Conservation (phyloP, 78 protist species). For the Ministeria vibrans region DNA sequence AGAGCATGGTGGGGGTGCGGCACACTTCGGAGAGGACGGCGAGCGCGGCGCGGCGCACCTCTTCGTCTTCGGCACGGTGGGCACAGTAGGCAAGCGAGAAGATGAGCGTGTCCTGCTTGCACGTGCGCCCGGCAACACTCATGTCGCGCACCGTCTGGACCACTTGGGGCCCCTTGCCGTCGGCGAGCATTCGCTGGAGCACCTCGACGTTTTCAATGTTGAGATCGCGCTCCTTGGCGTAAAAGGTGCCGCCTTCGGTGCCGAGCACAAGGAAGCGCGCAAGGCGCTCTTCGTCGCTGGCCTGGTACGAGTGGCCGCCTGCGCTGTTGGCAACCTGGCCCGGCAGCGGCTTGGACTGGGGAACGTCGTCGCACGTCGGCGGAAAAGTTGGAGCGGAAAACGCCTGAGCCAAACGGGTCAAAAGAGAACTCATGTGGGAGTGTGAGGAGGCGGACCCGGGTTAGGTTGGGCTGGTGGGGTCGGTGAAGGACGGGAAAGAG, state of each 20-base stretch:
- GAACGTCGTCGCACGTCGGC: too few relatives aligned
- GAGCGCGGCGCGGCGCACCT: neutral
- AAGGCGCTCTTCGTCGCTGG: neutral
- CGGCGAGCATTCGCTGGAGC: neutral
- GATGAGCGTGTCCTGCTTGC: constrained; percentile 2
- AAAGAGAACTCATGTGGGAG: too few relatives aligned
- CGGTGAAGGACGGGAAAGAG: too few relatives aligned
- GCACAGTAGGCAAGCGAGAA: constrained; percentile 12
- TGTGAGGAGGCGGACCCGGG: too few relatives aligned
- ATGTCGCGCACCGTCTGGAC: neutral
- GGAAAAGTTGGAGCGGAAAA: too few relatives aligned
- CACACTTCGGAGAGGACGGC: constrained; percentile 1
- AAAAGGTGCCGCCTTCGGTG: constrained; percentile 9
- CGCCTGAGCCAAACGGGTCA: too few relatives aligned
- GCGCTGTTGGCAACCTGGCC: constrained; percentile 1
- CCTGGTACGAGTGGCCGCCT: neutral
- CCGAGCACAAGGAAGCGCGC: constrained; percentile 24
- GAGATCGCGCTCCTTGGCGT: neutral
- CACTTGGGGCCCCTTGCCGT: constrained; percentile 5
- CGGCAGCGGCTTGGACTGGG: neutral
- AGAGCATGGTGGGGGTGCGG: constrained; percentile 28
- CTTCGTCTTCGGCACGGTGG: neutral
- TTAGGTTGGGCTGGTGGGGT: too few relatives aligned
- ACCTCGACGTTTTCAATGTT: neutral
- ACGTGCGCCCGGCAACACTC: neutral